A percentile compares a stretch with the other conserved stretches of the same genome.
Evolutionary conservation across 371 early-diverging fungal species (phyloP).

Genomic region (Lichtheimia ornata): DNA sequence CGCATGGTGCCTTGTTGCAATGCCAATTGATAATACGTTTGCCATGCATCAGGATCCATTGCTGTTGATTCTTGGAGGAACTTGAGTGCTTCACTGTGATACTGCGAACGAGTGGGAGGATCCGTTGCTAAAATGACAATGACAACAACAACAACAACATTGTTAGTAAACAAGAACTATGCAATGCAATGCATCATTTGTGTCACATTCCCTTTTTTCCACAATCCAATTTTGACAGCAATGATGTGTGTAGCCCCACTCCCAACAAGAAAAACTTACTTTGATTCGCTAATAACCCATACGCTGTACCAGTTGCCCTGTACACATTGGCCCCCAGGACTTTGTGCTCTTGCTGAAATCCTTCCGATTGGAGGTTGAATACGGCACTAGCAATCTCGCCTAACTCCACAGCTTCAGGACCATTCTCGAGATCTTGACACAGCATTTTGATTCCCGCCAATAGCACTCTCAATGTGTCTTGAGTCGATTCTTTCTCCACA

Average conservation of each 20-base stretch:
- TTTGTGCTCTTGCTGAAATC: slow-evolving; percentile 23
- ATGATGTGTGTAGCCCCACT: neutral
- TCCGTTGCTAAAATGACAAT: slow-evolving; percentile 50
- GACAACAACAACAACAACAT: too few species aligned
- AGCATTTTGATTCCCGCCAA: slow-evolving; percentile 51
- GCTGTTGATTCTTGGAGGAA: slow-evolving; percentile 60
- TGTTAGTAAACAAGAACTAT: neutral
- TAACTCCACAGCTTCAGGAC: slow-evolving; percentile 49
- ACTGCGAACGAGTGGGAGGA: slow-evolving; percentile 64
- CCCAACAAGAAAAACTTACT: slow-evolving; percentile 35
- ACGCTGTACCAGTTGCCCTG: slow-evolving; percentile 28
- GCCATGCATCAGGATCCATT: slow-evolving; percentile 48
- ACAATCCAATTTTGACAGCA: too few species aligned
- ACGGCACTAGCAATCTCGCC: slow-evolving; percentile 44
- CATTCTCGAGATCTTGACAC: slow-evolving; percentile 45
- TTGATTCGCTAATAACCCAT: slow-evolving; percentile 64
- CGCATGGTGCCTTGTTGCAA: slow-evolving; percentile 82
- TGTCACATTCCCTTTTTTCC: too few species aligned
- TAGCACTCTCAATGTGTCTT: slow-evolving; percentile 43
- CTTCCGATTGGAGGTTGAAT: slow-evolving; percentile 14
- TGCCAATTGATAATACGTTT: slow-evolving; percentile 77
- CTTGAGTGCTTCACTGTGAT: slow-evolving; percentile 67
- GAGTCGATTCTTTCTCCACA: slow-evolving; percentile 28
- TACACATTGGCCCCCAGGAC: slow-evolving; percentile 1
- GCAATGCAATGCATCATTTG: neutral